Conservation (phyloP, 768 basidiomycete species). For the Clitopilus passeckerianus region DNA sequence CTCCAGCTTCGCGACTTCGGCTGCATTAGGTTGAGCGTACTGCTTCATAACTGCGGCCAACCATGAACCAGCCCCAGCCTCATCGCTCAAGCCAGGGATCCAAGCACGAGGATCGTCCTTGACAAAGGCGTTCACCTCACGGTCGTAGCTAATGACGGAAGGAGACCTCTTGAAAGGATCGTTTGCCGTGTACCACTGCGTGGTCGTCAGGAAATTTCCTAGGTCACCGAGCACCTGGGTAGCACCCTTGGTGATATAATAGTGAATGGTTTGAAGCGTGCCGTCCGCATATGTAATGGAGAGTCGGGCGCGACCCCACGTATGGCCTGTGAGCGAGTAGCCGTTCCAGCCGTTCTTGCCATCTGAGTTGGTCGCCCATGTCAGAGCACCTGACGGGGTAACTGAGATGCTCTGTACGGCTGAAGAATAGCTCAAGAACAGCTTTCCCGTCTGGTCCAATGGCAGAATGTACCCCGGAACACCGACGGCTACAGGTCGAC, state of each 20-base stretch:
- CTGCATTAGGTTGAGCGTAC: conserved; percentile 46
- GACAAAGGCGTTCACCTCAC: conserved; percentile 43
- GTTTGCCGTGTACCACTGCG: conserved; percentile 45
- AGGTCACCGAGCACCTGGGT: conserved; percentile 40
- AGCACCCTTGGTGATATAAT: conserved; percentile 43
- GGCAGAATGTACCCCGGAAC: conserved; percentile 52
- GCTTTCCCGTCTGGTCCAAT: conserved; percentile 40
- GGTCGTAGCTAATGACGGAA: conserved; percentile 50
- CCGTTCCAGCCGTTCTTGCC: conserved; percentile 40
- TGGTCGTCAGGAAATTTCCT: conserved; percentile 48
- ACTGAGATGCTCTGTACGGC: conserved; percentile 36
- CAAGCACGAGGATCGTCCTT: conserved; percentile 49
- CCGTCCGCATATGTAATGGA: conserved; percentile 47
- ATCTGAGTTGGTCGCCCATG: conserved; percentile 39
- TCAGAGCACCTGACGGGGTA: conserved; percentile 40
- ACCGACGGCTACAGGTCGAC: conserved; percentile 44
- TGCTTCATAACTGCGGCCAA: conserved; percentile 54
- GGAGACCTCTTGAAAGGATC: conserved; percentile 53
- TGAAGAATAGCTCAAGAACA: conserved; percentile 43
- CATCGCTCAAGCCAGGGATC: conserved; percentile 57
- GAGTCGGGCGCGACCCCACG: conserved; percentile 45
- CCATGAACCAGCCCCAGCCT: conserved; percentile 59
- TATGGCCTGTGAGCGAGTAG: conserved; percentile 37
- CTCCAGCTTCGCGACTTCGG: conserved; percentile 50
- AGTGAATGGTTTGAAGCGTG: conserved; percentile 47